Conservation (phyloP, 2,329 filamentous ascomycete species). For the Phyllosticta citriasiana region DNA sequence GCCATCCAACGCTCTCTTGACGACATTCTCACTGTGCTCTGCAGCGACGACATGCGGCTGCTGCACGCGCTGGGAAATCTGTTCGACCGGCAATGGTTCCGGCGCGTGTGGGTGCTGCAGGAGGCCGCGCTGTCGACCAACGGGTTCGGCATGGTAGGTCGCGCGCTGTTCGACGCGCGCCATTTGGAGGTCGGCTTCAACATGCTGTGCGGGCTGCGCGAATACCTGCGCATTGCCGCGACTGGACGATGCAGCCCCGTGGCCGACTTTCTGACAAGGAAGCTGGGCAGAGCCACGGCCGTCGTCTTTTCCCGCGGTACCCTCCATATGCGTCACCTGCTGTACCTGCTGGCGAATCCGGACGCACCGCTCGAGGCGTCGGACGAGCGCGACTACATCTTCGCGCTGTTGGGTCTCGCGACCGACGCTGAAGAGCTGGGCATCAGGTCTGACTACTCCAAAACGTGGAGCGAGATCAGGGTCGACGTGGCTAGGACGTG, state of each 20-base stretch:
- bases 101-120: slow-evolving; percentile 14
- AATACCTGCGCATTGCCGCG: slow-evolving; percentile 4
- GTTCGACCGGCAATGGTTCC: slow-evolving; percentile 11
- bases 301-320: not conserved
- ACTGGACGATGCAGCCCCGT: no score
- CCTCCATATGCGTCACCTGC: not conserved
- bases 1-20: not conserved
- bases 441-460: not conserved
- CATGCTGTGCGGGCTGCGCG: slow-evolving; percentile 7
- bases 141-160: not conserved
- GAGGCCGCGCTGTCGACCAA: slow-evolving; percentile 7
- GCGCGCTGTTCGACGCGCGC: not conserved
- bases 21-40: not conserved
- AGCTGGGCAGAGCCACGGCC: not conserved
- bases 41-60: not conserved
- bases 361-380: not conserved
- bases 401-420: slow-evolving; percentile 2
- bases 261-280: not conserved
- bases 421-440: not conserved
- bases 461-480: not conserved
- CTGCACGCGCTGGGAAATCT: not conserved
- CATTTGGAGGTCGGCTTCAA: slow-evolving; percentile 2
- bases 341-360: slow-evolving; percentile 1
- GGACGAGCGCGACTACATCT: slow-evolving; percentile 3
- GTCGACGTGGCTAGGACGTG: not conserved